phyloP scores from a whole-genome alignment of 2,329 filamentous ascomycete genomes.

The Stachybotrys echinatus region DNA sequence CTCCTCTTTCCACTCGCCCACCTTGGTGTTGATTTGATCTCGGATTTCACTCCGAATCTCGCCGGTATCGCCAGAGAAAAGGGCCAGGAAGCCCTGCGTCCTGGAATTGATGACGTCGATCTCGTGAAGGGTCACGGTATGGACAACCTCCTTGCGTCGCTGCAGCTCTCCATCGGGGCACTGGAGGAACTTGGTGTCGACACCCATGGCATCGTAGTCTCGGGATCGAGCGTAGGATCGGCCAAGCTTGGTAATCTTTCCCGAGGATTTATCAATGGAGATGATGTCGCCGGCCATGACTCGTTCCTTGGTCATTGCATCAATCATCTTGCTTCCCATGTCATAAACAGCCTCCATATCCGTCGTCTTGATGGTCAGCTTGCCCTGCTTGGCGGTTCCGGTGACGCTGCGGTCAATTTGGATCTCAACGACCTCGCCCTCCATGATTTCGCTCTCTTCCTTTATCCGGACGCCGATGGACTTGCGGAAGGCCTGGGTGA shows the following conservation, averaged over 20 bases:
- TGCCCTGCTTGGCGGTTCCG: slow-evolving; percentile 94
- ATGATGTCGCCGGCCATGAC: slow-evolving; percentile 98
- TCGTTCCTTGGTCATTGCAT: slow-evolving; percentile 98
- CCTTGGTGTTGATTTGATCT: slow-evolving; percentile 98
- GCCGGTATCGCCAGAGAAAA: slow-evolving; percentile 96
- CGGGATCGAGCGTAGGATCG: slow-evolving; percentile 90
- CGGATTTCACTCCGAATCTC: slow-evolving; percentile 96
- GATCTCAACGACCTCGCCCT: slow-evolving; percentile 98
- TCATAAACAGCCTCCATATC: slow-evolving; percentile 99
- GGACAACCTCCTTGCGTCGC: slow-evolving; percentile 93
- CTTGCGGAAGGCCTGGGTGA: slow-evolving; percentile 98
- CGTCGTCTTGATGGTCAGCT: slow-evolving; percentile 98
- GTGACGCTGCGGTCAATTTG: slow-evolving; percentile 97
- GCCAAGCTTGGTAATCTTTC: slow-evolving; percentile 95
- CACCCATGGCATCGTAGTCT: slow-evolving; percentile 98
- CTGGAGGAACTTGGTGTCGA: slow-evolving; percentile 96
- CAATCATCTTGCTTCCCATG: slow-evolving; percentile 99
- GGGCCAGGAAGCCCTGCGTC: slow-evolving; percentile 94
- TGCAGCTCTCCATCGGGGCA: slow-evolving; percentile 97
- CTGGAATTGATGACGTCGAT: slow-evolving; percentile 99
- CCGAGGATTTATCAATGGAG: slow-evolving; percentile 96
- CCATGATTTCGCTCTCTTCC: slow-evolving; percentile 98
- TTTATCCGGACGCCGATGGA: slow-evolving; percentile 98
- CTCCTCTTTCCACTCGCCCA: slow-evolving; percentile 98
- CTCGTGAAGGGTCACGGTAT: slow-evolving; percentile 95